phyloP scores from a whole-genome alignment of 2,329 filamentous ascomycete species.

The Aspergillus sp. region DNA sequence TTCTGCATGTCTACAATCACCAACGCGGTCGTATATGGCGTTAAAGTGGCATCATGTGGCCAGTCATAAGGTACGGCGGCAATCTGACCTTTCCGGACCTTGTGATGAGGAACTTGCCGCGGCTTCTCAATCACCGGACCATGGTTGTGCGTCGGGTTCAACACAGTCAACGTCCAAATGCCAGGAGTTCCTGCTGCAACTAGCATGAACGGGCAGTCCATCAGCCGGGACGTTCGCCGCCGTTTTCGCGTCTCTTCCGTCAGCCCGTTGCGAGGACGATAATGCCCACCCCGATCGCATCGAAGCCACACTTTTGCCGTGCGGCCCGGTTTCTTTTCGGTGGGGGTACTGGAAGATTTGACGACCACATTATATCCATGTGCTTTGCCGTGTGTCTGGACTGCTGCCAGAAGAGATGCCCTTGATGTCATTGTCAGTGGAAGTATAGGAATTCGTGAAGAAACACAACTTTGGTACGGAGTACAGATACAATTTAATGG shows the following conservation, averaged over 20 bases:
- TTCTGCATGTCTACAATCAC: conserved; percentile 52
- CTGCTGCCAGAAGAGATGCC: conserved; percentile 38
- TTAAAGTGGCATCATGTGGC: conserved; percentile 47
- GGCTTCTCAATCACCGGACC: conserved; percentile 43
- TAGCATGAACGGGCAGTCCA: conserved; percentile 48
- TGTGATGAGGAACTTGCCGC: conserved; percentile 41
- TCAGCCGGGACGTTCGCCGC: conserved; percentile 43
- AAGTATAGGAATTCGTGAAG: not conserved
- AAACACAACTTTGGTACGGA: not conserved
- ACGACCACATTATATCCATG: conserved; percentile 48
- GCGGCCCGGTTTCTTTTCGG: conserved; percentile 45
- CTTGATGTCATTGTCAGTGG: conserved; percentile 18
- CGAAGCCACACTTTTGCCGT: conserved; percentile 47
- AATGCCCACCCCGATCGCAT: conserved; percentile 46
- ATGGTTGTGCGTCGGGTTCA: conserved; percentile 45
- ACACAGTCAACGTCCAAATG: conserved; percentile 44
- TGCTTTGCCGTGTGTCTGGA: conserved; percentile 43
- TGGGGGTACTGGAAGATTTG: conserved; percentile 47
- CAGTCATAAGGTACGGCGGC: conserved; percentile 45
- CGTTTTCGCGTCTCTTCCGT: conserved; percentile 47
- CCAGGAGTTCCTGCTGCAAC: conserved; percentile 44
- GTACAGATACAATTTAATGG: too few species aligned
- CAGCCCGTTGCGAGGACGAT: conserved; percentile 45
- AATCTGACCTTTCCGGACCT: conserved; percentile 46
- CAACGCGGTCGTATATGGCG: conserved; percentile 46